Base-by-base conservation (phyloP, 129 eudicot genomes). In the Smallanthus sonchifolius region DNA sequence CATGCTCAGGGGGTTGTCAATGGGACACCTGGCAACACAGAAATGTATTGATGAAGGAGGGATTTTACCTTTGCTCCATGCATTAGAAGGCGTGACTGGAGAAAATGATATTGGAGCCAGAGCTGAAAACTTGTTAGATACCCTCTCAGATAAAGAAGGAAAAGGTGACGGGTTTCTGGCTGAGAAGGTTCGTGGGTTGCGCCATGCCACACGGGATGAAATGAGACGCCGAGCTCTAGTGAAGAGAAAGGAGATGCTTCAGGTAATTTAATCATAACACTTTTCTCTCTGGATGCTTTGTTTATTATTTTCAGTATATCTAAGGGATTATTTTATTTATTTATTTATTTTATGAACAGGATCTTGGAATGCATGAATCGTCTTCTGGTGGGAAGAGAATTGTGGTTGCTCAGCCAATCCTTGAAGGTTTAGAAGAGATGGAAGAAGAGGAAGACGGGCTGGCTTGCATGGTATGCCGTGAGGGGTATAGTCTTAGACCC, bases 401-500 rank as follows among this genome's bases (percentile, higher is more conserved):
- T 4, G 88, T 94, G 67, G 96, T 94, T 64, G 55, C 97, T 36
- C 92, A 80, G 71, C 99, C 99, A 17, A 79, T 65, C 75, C 91
- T 94, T 24, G 99, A 94, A 82, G 99, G 99, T 52, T 80, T 94
- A 77, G 99, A 94, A 72, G 99, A 94, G 45, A 88, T 94, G 78
- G 96, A 94, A 83, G 98, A 94, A 66, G 98, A 94, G 80, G 97
- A 91, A 84, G 99, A 91, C 16, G 99, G 97, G 37, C 38, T 94
- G 64, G 99, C 99, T 70, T 94, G 99, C 87, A 94, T 94, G 99
- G 99, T 94, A 19, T 94, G 99, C 75, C 87, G 99, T 39, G 99
- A 94, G 76, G 99, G 99, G 45, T 94, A 94, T 76, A 84, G 91
- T 63, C 75, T 94, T 64, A 82, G 97, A 45, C 99, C 99, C 65